Conservation (phyloP, 495 filamentous ascomycete genomes). For the Zalerion maritima region DNA sequence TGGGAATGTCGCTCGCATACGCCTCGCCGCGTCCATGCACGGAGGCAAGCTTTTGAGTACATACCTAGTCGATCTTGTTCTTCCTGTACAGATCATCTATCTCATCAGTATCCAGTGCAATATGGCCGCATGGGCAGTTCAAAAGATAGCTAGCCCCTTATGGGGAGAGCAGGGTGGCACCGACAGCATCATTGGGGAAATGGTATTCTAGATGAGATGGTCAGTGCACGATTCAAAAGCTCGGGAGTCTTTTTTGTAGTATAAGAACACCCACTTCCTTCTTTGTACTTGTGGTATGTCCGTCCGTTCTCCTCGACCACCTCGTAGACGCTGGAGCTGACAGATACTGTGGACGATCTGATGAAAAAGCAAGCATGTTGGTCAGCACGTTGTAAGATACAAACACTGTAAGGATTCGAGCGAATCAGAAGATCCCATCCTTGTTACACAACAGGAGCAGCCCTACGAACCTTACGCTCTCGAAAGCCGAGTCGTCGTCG, state of each 20-base stretch:
- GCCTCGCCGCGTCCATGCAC: too few species aligned
- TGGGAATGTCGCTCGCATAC: neutral
- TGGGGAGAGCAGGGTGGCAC: neutral
- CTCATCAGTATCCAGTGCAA: too few species aligned
- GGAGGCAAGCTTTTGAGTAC: constrained; percentile 1
- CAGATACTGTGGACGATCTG: constrained; percentile 18
- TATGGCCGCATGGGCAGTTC: constrained; percentile 1
- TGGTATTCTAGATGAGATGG: constrained; percentile 16
- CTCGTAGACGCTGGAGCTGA: constrained; percentile 18
- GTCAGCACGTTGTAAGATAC: too few species aligned
- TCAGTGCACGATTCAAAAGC: constrained; percentile 2
- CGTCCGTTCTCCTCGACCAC: constrained; percentile 22
- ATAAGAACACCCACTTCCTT: constrained; percentile 11
- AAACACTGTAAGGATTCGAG: too few species aligned
- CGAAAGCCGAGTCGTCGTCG: too few species aligned
- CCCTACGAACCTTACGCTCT: too few species aligned
- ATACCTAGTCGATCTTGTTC: constrained; percentile 32
- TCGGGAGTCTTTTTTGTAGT: neutral
- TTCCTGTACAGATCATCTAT: constrained; percentile 9
- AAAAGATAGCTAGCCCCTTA: neutral
- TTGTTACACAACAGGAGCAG: too few species aligned
- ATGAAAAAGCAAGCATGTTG: too few species aligned
- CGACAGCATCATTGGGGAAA: constrained; percentile 24
- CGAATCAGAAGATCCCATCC: too few species aligned
- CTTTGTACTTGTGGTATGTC: constrained; percentile 22